These are phyloP conservation scores for Waltergamsia citrina DNA, from an alignment of 2,329 filamentous ascomycete species.

Conservation along the genomic window DNA sequence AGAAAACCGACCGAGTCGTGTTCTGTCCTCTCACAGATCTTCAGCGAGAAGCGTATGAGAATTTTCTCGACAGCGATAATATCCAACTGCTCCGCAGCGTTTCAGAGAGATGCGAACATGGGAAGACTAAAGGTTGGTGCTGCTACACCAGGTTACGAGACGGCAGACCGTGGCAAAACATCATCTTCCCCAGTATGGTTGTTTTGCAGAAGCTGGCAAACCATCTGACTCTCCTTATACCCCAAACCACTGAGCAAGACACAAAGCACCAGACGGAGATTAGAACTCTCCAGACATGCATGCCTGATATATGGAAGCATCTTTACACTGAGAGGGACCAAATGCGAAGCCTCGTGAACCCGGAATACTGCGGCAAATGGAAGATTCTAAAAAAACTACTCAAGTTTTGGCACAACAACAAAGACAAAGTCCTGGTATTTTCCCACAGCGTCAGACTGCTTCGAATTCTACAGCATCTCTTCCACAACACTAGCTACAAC, in stretches of 20 bases:
- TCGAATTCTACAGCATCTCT: conserved; percentile 74
- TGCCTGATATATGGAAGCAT: conserved; percentile 66
- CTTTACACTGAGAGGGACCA: conserved; percentile 69
- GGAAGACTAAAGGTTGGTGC: conserved; percentile 67
- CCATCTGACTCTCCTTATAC: conserved; percentile 83
- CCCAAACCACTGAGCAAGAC: conserved; percentile 47
- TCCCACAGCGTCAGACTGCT: conserved; percentile 84
- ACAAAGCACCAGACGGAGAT: conserved; percentile 75
- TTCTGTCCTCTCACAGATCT: conserved; percentile 84
- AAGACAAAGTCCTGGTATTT: conserved; percentile 93
- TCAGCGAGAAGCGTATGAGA: conserved; percentile 76
- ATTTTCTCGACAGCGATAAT: conserved; percentile 61
- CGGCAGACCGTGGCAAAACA: conserved; percentile 57
- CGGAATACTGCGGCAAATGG: conserved; percentile 96
- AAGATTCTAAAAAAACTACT: conserved; percentile 79
- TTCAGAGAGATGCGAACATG: conserved; percentile 57
- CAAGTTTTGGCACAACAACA: conserved; percentile 79
- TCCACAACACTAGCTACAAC: conserved; percentile 81
- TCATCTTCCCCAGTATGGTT: conserved; percentile 78
- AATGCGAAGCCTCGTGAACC: conserved; percentile 72
- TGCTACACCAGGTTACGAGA: conserved; percentile 53
- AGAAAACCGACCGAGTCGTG: conserved; percentile 88
- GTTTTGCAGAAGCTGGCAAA: conserved; percentile 83
- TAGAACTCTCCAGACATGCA: conserved; percentile 60
- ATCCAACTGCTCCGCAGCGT: conserved; percentile 60